phyloP scores from a whole-genome alignment of 345 rosid species.

The Adansonia digitata region DNA sequence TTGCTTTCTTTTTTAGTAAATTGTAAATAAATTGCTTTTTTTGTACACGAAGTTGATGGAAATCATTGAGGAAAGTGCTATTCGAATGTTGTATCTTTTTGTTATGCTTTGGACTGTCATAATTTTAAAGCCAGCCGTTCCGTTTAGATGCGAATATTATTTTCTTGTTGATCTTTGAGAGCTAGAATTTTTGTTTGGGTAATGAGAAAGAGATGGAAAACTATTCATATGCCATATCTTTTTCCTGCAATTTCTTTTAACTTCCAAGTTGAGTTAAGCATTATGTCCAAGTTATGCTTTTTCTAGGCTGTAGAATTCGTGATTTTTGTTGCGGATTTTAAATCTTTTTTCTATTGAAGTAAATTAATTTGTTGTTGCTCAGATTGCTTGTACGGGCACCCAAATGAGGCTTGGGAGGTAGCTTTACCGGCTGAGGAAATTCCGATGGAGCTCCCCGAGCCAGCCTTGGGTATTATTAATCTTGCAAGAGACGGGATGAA shows the following conservation, averaged over 20 bases:
- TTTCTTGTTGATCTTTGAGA: too few relatives aligned
- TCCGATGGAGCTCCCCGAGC: background rate
- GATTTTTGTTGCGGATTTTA: background rate
- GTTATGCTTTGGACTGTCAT: too few relatives aligned
- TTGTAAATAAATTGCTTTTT: background rate
- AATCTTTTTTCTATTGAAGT: background rate
- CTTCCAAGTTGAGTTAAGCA: background rate
- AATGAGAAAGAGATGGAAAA: background rate
- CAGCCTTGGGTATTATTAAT: background rate
- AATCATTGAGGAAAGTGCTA: too few relatives aligned
- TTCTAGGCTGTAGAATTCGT: background rate
- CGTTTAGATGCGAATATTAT: too few relatives aligned
- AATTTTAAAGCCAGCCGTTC: too few relatives aligned
- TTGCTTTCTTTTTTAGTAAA: background rate
- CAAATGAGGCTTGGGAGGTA: background rate
- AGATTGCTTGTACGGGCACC: background rate
- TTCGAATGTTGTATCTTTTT: background rate
- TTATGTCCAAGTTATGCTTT: background rate
- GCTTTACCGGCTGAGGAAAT: background rate
- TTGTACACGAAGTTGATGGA: background rate
- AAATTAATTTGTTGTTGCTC: background rate
- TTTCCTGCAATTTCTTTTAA: background rate
- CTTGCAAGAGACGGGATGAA: background rate
- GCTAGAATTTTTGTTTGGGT: background rate
- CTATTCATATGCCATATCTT: background rate